Evolutionary conservation across 106 monocot genomes (phyloP), one percentile per base, ranked within the genome.

Genomic region (Apostasia ramifera): DNA sequence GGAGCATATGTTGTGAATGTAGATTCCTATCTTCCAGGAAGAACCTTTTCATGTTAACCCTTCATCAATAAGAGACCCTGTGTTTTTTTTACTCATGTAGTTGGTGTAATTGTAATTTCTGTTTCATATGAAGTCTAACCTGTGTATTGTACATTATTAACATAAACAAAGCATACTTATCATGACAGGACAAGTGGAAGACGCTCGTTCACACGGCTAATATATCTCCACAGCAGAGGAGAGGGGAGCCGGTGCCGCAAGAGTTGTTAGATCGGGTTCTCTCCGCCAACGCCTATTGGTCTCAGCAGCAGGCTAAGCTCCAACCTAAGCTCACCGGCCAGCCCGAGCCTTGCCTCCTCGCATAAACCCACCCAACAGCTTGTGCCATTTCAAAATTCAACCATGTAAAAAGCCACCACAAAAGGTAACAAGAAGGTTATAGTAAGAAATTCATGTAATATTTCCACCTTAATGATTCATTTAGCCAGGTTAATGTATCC

Each of bases 221-320:
- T 44, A 92, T 95, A 66, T 68, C 91, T 44, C 91, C 95, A 3
- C 95, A 97, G 76, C 88, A 89, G 69, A 82, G 95, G 69, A 81
- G 95, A 66, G 95, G 95, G 13, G 95, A 97, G 70, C 95, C 92
- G 39, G 95, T 97, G 3, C 95, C 95, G 15, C 95, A 97, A 57
- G 92, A 92, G 43, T 89, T 97, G 8, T 70, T 97, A 41, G 95
- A 97, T 78, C 77, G 95, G 59, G 95, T 97, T 8, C 84, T 97
- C 53, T 69, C 73, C 1, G 84, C 92, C 59, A 92, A 97, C 44
- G 74, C 86, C 44, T 81, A 89, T 62, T 97, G 95, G 95, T 68
- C 92, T 10, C 81, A 92, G 71, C 92, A 92, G 70, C 95, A 95
- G 72, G 79, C 91, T 62, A 95, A 76, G 76, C 78, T 88, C 44